Conservation (phyloP, 1,284 basidiomycete species). For the Cerioporus squamosus region DNA sequence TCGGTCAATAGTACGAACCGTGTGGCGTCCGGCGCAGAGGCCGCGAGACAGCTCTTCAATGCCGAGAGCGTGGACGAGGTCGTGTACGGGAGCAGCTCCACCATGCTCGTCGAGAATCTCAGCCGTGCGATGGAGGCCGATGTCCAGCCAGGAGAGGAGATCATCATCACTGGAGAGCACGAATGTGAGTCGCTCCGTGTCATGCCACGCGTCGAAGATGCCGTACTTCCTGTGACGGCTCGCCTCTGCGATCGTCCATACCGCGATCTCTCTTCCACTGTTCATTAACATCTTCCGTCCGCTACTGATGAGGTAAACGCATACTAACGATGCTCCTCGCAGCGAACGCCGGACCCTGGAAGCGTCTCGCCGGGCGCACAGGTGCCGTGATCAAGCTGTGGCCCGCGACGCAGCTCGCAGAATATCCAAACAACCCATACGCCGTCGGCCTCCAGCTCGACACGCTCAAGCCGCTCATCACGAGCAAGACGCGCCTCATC, state of each 20-base stretch:
- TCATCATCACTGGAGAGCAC: constrained; percentile 78
- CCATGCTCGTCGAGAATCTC: constrained; percentile 67
- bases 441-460: constrained; percentile 61
- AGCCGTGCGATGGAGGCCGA: constrained; percentile 59
- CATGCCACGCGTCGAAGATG: background rate
- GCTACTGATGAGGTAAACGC: too few species aligned
- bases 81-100: constrained; percentile 71
- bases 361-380: constrained; percentile 65
- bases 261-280: too few species aligned
- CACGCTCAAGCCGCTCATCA: constrained; percentile 66
- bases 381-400: constrained; percentile 63
- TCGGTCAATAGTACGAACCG: constrained; percentile 56
- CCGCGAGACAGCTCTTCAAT: constrained; percentile 66
- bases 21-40: constrained; percentile 53
- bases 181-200: constrained; percentile 56
- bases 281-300: too few species aligned
- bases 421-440: constrained; percentile 64
- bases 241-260: too few species aligned
- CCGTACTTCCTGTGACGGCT: too few species aligned
- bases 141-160: constrained; percentile 64
- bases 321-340: background rate
- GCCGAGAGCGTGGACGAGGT: constrained; percentile 64
- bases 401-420: constrained; percentile 47
- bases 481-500: constrained; percentile 68
- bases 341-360: constrained; percentile 84